Evolutionary conservation across 257 asterid species (phyloP), one percentile per base, ranked within the genome.

Genomic region (Haberlea rhodopensis): DNA sequence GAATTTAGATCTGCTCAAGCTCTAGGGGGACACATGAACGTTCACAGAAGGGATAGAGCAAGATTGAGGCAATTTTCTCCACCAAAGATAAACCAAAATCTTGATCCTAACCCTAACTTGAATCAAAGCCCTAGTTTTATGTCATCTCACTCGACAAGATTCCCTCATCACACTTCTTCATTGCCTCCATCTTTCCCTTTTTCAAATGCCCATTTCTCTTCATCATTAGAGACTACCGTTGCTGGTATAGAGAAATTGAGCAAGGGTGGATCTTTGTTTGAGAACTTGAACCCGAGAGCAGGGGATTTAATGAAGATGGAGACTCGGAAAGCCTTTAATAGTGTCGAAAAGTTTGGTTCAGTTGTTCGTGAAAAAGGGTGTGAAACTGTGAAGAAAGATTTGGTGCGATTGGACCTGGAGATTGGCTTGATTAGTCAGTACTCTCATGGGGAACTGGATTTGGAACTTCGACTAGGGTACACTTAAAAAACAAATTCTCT

Each of bases 1-100:
- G 95, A 89, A 37, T 92, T 92, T 71, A 87, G 88, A 70, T 89
- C 97, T 58, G 99, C 99, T 49, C 99, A 89, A 67, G 97, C 96
- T 6, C 92, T 92, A 22, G 99, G 99, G 13, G 99, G 98, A 40
- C 98, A 92, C 74, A 92, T 92, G 99, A 92, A 92, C 72, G 96
- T 92, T 28, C 99, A 89, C 70, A 76, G 97, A 51, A 79, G 94
- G 40, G 99, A 92, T 59, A 60, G 97, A 37, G 99, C 97, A 0
- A 77, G 95, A 19, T 58, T 89, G 45, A 60, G 90, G 53, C 87
- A 80, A 9, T 57, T 60, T 40, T 81, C 83, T 1, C 89, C 95
- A 1, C 73, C 78, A 52, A 62, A 55, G 31, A 60, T 74, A 13
- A 86, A 82, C 69, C 86, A 78, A 27, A 83, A 83, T 32, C 77